phyloP scores from a whole-genome alignment of 169 alveolate species.

The Perkinsus marinus region DNA sequence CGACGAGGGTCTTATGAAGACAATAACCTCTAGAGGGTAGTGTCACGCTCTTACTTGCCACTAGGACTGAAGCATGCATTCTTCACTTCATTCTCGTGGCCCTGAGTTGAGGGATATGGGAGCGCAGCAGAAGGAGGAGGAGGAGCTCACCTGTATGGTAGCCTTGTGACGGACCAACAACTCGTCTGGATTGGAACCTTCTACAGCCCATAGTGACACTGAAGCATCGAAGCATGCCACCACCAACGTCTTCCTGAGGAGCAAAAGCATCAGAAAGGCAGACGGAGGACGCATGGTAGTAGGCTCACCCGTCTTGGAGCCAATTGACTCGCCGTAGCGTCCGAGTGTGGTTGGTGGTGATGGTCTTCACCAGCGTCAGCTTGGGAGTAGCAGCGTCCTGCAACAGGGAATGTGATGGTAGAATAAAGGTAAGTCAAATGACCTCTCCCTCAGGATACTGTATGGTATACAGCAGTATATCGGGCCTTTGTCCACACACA shows the following conservation, averaged over 20 bases:
- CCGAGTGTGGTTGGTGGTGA: background rate
- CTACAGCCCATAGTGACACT: background rate
- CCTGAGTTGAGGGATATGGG: conserved; percentile 12
- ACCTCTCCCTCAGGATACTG: background rate
- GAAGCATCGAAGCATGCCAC: background rate
- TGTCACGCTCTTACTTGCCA: background rate
- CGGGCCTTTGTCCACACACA: background rate
- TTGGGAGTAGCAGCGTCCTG: background rate
- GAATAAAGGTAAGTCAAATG: too few species aligned
- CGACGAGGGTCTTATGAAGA: conserved; percentile 46
- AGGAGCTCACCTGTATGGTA: background rate
- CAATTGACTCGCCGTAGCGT: background rate
- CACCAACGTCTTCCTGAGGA: background rate
- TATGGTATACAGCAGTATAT: background rate
- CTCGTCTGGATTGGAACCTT: background rate
- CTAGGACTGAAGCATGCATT: conserved; percentile 20
- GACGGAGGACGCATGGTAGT: background rate
- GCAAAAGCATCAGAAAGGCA: background rate
- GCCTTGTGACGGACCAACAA: background rate
- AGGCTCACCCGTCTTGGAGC: background rate
- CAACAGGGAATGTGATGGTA: too few species aligned
- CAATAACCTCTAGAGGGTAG: background rate
- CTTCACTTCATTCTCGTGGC: conserved; percentile 67
- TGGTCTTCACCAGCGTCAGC: background rate
- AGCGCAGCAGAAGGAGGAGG: background rate